Conservation (phyloP, 225 moss, liverwort and hornwort species). For the Ulota crispa region DNA sequence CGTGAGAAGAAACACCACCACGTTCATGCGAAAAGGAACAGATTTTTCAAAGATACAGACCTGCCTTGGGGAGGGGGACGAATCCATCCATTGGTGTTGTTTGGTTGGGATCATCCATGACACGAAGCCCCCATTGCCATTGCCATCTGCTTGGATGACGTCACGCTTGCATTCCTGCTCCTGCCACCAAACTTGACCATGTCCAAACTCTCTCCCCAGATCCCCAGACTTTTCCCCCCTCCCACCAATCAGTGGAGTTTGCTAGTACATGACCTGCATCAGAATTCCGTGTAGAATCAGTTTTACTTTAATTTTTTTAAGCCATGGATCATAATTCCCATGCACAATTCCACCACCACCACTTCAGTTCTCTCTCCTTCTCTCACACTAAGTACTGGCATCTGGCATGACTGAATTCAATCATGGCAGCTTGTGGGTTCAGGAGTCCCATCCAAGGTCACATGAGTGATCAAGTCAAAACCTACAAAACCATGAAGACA, state of each 20-base stretch:
- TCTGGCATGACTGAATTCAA: conserved; percentile 34
- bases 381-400: background rate
- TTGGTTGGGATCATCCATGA: background rate
- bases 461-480: conserved; percentile 35
- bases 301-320: background rate
- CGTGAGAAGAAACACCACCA: background rate
- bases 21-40: background rate
- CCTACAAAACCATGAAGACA: conserved; percentile 15
- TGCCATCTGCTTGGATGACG: conserved; percentile 8
- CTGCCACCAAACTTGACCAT: conserved; percentile 17
- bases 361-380: background rate
- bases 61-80: background rate
- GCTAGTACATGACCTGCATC: background rate
- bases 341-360: conserved; percentile 10
- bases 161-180: conserved; percentile 28
- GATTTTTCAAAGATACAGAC: background rate
- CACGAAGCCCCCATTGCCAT: background rate
- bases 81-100: background rate
- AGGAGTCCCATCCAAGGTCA: conserved; percentile 28
- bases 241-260: background rate
- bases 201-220: background rate
- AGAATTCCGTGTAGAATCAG: background rate
- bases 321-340: background rate
- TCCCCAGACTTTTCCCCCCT: background rate
- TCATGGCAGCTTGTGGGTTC: conserved; percentile 33